Percentiles rank a stretch among this genome's conserved stretches.
These are phyloP conservation scores for Fistulinella cinereoalba DNA, from an alignment of 1,284 basidiomycete species.

Conservation along the genomic window DNA sequence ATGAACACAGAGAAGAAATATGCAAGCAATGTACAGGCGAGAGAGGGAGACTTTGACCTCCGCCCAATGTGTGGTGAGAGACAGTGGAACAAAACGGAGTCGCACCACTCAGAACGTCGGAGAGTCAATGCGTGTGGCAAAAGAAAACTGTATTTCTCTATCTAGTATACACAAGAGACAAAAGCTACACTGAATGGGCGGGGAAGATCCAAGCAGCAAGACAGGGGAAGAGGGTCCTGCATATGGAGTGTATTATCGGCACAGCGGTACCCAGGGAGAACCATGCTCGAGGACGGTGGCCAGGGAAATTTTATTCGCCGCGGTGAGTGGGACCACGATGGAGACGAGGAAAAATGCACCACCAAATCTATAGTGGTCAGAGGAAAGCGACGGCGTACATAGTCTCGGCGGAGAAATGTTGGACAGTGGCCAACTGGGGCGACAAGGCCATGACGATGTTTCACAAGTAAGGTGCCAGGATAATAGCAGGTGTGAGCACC, in stretches of 20 bases:
- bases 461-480: neutral
- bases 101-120: slow-evolving; percentile 43
- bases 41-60: slow-evolving; percentile 12
- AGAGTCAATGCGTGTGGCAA: slow-evolving; percentile 59
- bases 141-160: slow-evolving; percentile 40
- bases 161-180: slow-evolving; percentile 30
- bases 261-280: neutral
- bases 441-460: neutral
- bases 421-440: neutral
- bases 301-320: too few relatives aligned
- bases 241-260: neutral
- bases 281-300: too few relatives aligned
- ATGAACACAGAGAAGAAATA: slow-evolving; percentile 27
- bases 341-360: too few relatives aligned
- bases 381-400: neutral
- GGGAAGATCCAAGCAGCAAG: too few relatives aligned
- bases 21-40: slow-evolving; percentile 11
- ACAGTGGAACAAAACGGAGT: slow-evolving; percentile 28
- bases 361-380: too few relatives aligned
- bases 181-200: too few relatives aligned
- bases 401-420: neutral
- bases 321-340: neutral
- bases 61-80: slow-evolving; percentile 23
- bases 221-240: too few relatives aligned
- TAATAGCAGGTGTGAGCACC: too few relatives aligned